Base-by-base conservation (phyloP, 1,284 basidiomycete genomes). In the Neonothopanus nambi region DNA sequence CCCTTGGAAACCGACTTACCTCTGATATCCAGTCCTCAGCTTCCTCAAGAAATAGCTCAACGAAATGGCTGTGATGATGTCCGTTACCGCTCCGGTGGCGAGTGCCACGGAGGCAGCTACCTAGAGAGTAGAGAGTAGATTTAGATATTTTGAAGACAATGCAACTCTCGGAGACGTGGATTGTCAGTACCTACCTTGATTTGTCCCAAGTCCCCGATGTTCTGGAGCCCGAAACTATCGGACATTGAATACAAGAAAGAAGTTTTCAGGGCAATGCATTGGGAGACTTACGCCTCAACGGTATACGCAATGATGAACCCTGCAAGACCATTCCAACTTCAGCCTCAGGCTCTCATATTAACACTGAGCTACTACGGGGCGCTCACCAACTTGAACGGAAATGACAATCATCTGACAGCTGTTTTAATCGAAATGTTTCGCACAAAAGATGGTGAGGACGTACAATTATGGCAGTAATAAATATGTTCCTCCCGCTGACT, bases 401-500 rank as follows among this genome's bases (percentile, higher is more conserved):
- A 46, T 38, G 28, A 52, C 17, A 3, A 23, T 20, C 15, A 38
- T 28, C 44, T 41, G 37, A 35, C 18, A 33, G 37, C 18, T 18
- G 28, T 15, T 24, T 24, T n/a, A n/a, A n/a, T n/a, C n/a, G n/a
- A n/a, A n/a, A n/a, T n/a, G n/a, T n/a, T n/a, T n/a, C n/a, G n/a
- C n/a, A n/a, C 3, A 36, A 41, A 26, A 17, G 33, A 21, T 40
- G 12, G 26, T 26, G 21, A 12, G n/a, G 12, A 36, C 52, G 45
- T 35, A 59, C 57, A 36, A 59, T 44, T 6, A 56, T 17, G 3
- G 46, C 57, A 18, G 51, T 51, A 20, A 59, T 43, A 30, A 33
- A 33, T 20, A 48, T 40, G 20, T 59, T 59, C 8, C 44, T 20
- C 6, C 47, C 33, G 51, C 57, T 59, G 51, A 59, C 57, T 59